Base-by-base conservation (phyloP, 257 asterid genomes). In the Vinca minor region DNA sequence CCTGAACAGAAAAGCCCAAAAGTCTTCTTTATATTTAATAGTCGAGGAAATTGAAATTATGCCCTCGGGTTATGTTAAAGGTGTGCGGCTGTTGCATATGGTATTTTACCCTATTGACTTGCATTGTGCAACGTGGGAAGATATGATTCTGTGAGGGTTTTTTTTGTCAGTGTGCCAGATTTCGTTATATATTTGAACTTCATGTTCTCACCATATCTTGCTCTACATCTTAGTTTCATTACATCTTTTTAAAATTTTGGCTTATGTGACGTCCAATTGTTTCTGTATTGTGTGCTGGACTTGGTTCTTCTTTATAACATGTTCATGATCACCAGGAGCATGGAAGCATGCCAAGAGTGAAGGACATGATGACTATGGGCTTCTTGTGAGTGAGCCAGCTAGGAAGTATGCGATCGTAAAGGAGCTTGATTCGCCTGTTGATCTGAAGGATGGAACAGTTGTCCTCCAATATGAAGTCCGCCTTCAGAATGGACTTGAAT, bases 321-420 rank as follows among this genome's bases (percentile, higher is more conserved):
- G 3, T 20, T 53, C n/a, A 32, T 57, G 52, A 9, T 54, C n/a
- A 14, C 32, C 69, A 92, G 98, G 98, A 56, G 91, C 77, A 56
- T 92, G 98, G 98, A 92, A 92, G 66, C 97, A 83, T 69, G 78
- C 58, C 18, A 89, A 89, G 88, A 89, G 98, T 38, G 93, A 85
- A 65, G 98, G 98, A 23, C 97, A 89, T 68, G 97, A 89, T 20
- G 98, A 92, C 75, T 73, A 78, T 73, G 98, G 98, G 28, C 97
- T 92, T 80, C 92, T 92, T 66, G 98, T 92, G 31, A 82, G 88
- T 26, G 94, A 89, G 73, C 80, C 81, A 74, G 98, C 97, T 25
- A 78, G 83, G 82, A 93, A 93, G 53, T 77, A 89, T 47, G 97
- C 96, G n/a, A 89, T 93, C 61, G 95, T 87, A 14, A 92, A 87